Base-by-base conservation (phyloP, 345 rosid genomes). In the Camelina sativa region DNA sequence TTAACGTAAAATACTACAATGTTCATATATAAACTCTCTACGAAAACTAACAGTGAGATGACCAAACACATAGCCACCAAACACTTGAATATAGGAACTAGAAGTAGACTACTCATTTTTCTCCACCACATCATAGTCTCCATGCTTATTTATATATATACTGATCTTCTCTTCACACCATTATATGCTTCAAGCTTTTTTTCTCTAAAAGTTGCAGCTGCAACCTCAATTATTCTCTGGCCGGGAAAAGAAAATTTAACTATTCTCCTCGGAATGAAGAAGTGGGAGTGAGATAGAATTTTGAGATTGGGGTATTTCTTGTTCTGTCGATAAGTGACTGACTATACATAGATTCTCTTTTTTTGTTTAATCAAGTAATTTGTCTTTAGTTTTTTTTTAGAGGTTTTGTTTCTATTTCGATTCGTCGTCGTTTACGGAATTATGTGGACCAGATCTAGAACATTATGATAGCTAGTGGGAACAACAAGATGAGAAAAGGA, bases 21-120 rank as follows among this genome's bases (percentile, higher is more conserved):
- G 54, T 84, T 84, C 88, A 87, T 87, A 22, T 82, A 87, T 12
- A 77, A 41, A 65, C 83, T 82, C 30, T 87, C 92, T 11, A 81
- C 20, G 70, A 87, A 86, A 15, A 86, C 72, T 82, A 84, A 74
- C 56, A 84, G 15, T 20, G 88, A 86, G 81, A 86, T 81, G 57
- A 75, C 81, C 69, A 86, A 71, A 81, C 92, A 84, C 44, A 84
- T 20, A 43, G 56, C 59, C 71, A 87, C 85, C 75, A 81, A 55
- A 17, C 79, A 32, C 57, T 79, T 78, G 75, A 86, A 75, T 44
- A 80, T 15, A 6, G 88, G 89, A 44, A 82, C 82, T 35, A 86
- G 47, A 48, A 85, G 55, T 59, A 85, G 83, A 25, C 65, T 85
- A 17, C 75, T 80, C 7, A 78, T 12, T 11, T 73, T 73, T 60